A percentile compares a stretch with the other conserved stretches of the same genome.
These are phyloP conservation scores for Podospora appendiculata DNA, from an alignment of 495 filamentous ascomycete species.

Conservation along the genomic window DNA sequence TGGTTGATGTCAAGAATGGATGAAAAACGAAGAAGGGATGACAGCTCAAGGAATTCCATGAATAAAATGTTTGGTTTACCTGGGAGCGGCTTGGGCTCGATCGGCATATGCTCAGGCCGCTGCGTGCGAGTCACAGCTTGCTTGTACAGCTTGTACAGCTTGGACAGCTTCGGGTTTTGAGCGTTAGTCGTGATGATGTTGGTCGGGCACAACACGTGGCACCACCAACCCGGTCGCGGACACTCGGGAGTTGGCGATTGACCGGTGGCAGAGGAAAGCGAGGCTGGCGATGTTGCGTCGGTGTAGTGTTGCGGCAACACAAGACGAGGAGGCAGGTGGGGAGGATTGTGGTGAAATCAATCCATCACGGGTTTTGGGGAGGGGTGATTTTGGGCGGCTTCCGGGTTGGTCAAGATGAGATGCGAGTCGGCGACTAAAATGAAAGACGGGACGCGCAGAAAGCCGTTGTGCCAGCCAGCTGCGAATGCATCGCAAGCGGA, in stretches of 20 bases:
- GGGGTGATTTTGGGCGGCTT: neutral
- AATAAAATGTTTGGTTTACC: neutral
- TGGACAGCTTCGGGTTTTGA: too few species aligned
- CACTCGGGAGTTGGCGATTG: neutral
- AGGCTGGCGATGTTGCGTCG: neutral
- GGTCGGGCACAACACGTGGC: neutral
- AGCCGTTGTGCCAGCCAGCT: neutral
- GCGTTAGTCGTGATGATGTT: too few species aligned
- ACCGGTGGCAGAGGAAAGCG: neutral
- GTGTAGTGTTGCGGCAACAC: neutral
- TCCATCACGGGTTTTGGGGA: neutral
- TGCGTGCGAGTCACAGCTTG: neutral
- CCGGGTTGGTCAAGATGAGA: neutral
- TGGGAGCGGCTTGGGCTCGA: neutral
- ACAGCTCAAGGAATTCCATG: neutral
- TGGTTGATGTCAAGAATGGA: neutral
- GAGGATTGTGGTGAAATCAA: neutral
- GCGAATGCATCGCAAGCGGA: slow-evolving; percentile 15
- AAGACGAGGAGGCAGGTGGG: too few species aligned
- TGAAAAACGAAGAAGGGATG: neutral
- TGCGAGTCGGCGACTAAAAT: slow-evolving; percentile 7
- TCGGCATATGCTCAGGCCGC: neutral
- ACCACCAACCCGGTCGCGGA: neutral
- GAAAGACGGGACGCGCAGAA: slow-evolving; percentile 2
- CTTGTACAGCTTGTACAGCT: too few species aligned